phyloP scores from a whole-genome alignment of 2,329 filamentous ascomycete genomes.

The Zelopaecilomyces penicillatus region DNA sequence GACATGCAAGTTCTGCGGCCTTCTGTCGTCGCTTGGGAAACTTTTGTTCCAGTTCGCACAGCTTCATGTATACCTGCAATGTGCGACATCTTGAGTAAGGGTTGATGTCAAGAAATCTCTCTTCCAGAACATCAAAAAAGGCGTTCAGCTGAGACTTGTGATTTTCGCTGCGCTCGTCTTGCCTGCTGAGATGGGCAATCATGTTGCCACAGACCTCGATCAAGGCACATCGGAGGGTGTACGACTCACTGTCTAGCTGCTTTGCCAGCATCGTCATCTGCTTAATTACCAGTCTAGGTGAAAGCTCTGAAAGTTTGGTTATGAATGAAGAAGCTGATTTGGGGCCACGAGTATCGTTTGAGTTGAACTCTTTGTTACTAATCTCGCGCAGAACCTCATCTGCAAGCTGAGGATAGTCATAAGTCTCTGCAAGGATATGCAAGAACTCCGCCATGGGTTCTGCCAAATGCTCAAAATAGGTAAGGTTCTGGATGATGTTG shows the following conservation, averaged over 20 bases:
- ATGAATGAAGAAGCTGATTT: conserved; percentile 96
- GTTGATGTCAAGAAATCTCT: conserved; percentile 92
- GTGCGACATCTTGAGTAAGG: conserved; percentile 89
- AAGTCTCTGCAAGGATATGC: conserved; percentile 91
- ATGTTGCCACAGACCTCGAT: conserved; percentile 97
- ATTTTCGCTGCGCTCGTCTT: conserved; percentile 85
- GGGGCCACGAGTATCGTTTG: conserved; percentile 87
- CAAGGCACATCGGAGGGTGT: conserved; percentile 84
- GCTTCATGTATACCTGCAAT: conserved; percentile 84
- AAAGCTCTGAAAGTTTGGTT: conserved; percentile 83
- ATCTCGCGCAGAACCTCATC: conserved; percentile 91
- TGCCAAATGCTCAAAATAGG: conserved; percentile 97
- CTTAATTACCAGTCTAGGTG: conserved; percentile 87
- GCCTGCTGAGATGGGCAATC: conserved; percentile 79
- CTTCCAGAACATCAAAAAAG: conserved; percentile 94
- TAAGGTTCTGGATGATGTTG: conserved; percentile 93
- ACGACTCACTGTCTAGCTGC: conserved; percentile 93
- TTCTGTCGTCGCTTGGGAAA: conserved; percentile 86
- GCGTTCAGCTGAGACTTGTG: conserved; percentile 92
- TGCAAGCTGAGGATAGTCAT: conserved; percentile 90
- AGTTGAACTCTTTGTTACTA: conserved; percentile 97
- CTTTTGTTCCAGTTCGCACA: conserved; percentile 93
- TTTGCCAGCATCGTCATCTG: conserved; percentile 95
- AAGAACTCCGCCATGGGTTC: conserved; percentile 98
- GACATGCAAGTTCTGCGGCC: conserved; percentile 76